Base-by-base conservation (phyloP, 176 grass and related monocot species). In the Pharus latifolius region DNA sequence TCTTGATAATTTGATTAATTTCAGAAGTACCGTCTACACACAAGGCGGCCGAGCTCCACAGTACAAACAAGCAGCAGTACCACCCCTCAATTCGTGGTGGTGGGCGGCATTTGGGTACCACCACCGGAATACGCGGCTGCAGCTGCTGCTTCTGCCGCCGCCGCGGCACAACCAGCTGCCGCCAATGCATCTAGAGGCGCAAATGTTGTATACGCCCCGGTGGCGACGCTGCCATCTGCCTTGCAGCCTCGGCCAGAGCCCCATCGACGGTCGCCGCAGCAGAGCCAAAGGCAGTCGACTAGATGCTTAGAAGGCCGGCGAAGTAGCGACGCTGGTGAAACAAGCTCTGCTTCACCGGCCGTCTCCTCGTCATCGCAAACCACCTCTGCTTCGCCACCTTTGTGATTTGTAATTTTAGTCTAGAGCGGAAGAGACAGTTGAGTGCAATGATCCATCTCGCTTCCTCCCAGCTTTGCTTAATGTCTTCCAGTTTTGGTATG, bases 21-120 rank as follows among this genome's bases (percentile, higher is more conserved):
- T 64, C 84, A 92, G 84, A 92, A 92, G 38, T 92, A 85, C 9
- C 81, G 89, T 12, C 26, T 88, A 48, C 85, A 88, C 74, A 82
- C 78, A 33, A 70, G 80, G 65, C 58, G 84, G n/a, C 85, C 81
- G n/a, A 79, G 56, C 73, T 32, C 81, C 12, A 41, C 73, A 15
- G 63, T 24, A n/a, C 89, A 85, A 31, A 74, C 61, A 56, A 18
- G 44, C 47, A 42, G 34, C 30, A 2, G 41, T 48, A 0, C 55
- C 48, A n/a, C 29, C 56, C 81, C 81, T 0, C 89, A 84, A 58
- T 82, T 82, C 56, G 54, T 92, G 37, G 65, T 92, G 31, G 84
- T 92, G 1, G 78, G 81, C 15, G 82, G 85, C 47, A 79, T 88
- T 27, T 78, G 85, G 78, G 69, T 88, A 10, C 84, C 84, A 1